Evolutionary conservation across 2,329 filamentous ascomycete genomes (phyloP).

Genomic region (Didymella exigua): DNA sequence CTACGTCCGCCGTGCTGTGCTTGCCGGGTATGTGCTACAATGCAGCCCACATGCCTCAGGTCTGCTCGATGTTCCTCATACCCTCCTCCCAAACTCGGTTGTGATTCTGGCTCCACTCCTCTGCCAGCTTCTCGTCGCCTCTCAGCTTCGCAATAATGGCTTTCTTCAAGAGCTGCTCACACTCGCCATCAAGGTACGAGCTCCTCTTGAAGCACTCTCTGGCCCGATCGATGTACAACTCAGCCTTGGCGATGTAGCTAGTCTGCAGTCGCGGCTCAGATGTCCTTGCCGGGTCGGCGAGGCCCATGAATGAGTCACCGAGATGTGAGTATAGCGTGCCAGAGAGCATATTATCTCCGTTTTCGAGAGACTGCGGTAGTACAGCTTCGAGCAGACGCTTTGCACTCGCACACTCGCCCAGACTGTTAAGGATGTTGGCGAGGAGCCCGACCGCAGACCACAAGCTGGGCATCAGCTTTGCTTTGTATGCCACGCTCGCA

Average conservation of each 20-base stretch:
- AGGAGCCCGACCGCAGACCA: constrained; percentile 75
- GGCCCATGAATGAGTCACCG: constrained; percentile 78
- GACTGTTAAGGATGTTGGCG: constrained; percentile 69
- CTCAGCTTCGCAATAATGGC: constrained; percentile 74
- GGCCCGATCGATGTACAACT: constrained; percentile 45
- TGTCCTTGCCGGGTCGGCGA: constrained; percentile 62
- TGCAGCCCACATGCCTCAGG: not conserved
- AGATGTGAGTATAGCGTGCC: constrained; percentile 72
- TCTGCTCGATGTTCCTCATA: constrained; percentile 20
- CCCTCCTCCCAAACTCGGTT: constrained; percentile 44
- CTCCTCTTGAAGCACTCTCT: constrained; percentile 63
- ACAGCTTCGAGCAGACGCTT: constrained; percentile 68
- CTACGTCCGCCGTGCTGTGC: constrained; percentile 1
- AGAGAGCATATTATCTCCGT: constrained; percentile 65
- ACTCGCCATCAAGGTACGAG: constrained; percentile 72
- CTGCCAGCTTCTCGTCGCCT: constrained; percentile 50
- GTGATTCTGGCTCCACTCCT: constrained; percentile 47
- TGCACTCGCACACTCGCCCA: constrained; percentile 74
- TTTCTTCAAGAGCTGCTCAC: constrained; percentile 83
- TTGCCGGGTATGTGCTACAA: constrained; percentile 2
- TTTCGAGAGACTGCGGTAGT: constrained; percentile 75
- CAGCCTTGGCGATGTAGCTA: constrained; percentile 37
- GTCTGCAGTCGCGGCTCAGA: constrained; percentile 23
- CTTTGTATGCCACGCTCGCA: constrained; percentile 72
- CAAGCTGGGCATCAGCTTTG: constrained; percentile 69